Base-by-base conservation (phyloP, 345 rosid genomes). In the Hibiscus mutabilis region DNA sequence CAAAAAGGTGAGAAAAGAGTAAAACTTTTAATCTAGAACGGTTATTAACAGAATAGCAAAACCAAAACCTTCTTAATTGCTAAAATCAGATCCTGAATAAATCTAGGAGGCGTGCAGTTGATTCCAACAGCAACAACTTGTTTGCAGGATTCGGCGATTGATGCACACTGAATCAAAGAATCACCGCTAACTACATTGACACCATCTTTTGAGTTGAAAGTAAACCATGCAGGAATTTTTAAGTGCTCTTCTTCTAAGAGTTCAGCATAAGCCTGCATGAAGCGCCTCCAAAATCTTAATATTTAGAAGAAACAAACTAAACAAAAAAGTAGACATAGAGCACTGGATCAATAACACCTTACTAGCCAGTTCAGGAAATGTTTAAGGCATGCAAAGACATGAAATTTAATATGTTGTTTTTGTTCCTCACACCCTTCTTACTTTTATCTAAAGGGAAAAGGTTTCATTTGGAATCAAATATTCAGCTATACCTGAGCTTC, bases 71-170 rank as follows among this genome's bases (percentile, higher is more conserved):
- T 86, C 74, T 80, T 80, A 6, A 84, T 78, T 15, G 86, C 84
- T 68, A 63, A 44, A 61, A 90, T 86, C 65, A 87, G 81, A 6
- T 73, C 89, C 69, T 84, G 84, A n/a, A 87, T 91, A 78, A 83
- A 88, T 74, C 93, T 84, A 76, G 96, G 93, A 64, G 93, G 93
- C 2, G 96, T 87, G 83, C 96, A 90, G 81, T 90, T 90, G 79
- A 90, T 87, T 74, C 96, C 96, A 35, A 90, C 88, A 10, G 93
- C 87, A 74, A 85, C 85, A 27, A 88, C 93, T 77, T 75, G 81
- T 71, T 81, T 82, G 82, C 89, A 88, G 25, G 84, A 69, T 69
- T 90, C 90, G 40, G 91, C 90, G 60, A 90, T 79, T 74, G 86
- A 72, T 37, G 78, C 77, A 79, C 96, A 90, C 27, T 88, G 90